Evolutionary conservation across 1,139 yeast species (phyloP).

Genomic region (Nakaseomyces delphensis): DNA sequence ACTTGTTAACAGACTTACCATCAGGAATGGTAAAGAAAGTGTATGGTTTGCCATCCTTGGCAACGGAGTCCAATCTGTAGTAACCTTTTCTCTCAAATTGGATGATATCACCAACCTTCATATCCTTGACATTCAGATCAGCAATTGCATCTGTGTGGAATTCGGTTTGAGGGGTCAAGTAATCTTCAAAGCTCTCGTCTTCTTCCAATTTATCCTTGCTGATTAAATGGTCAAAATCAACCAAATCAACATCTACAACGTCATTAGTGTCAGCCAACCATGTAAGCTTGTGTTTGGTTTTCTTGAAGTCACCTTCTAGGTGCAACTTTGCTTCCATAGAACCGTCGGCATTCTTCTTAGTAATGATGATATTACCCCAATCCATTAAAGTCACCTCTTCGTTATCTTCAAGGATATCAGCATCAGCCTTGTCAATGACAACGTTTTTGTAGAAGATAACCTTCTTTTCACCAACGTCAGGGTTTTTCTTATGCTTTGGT

Average conservation of each 20-base stretch:
- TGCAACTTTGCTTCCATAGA: constrained; percentile 73
- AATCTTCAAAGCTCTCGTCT: constrained; percentile 89
- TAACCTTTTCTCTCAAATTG: constrained; percentile 98
- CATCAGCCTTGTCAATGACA: constrained; percentile 85
- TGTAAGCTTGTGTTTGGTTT: constrained; percentile 88
- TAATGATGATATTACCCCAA: constrained; percentile 92
- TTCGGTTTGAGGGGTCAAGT: constrained; percentile 80
- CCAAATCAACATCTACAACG: constrained; percentile 62
- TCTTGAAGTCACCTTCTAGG: constrained; percentile 95
- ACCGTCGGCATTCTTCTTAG: constrained; percentile 57
- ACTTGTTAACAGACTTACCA: constrained; percentile 80
- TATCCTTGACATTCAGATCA: constrained; percentile 64
- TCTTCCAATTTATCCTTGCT: constrained; percentile 95
- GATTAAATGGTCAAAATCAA: constrained; percentile 91
- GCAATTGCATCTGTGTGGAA: constrained; percentile 74
- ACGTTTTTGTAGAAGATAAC: constrained; percentile 58
- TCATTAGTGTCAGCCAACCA: constrained; percentile 87
- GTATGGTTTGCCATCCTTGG: constrained; percentile 51
- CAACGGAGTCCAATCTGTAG: constrained; percentile 66
- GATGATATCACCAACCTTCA: constrained; percentile 79
- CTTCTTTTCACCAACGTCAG: constrained; percentile 79
- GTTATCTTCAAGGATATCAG: constrained; percentile 54
- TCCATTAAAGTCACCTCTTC: constrained; percentile 97
- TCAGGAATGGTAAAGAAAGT: constrained; percentile 93
- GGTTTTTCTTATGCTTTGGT: constrained; percentile 93